Base-by-base conservation (phyloP, 2,329 filamentous ascomycete species). In the Acrodontium crateriforme region DNA sequence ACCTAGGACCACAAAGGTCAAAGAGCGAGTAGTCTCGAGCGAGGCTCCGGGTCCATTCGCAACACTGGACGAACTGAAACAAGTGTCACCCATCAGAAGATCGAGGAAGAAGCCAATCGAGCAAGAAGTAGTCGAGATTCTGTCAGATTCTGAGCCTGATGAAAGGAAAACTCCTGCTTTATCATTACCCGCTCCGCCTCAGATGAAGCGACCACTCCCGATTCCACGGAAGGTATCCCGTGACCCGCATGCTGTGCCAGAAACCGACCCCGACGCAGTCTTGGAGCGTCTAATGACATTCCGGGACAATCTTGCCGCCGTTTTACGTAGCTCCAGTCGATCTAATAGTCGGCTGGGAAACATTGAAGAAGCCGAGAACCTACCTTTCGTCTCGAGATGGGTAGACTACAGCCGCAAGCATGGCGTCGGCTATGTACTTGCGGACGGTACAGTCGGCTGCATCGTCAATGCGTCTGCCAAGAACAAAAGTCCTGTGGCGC, bases 401-500 rank as follows among this genome's bases (percentile, higher is more conserved):
- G 81, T 89, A 5, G 81, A 89, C 50, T 89, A 89, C 52, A 83
- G 79, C 34, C 82, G 84, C 54, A 84, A 84, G 50, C 83, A 84
- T 50, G 81, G 81, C 9, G 65, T 89, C 10, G 81, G 81, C 18
- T 89, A 87, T 46, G 82, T 87, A 32, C 60, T 89, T 29, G 81
- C 81, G 36, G 78, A 87, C 39, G 80, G 81, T 16, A 83, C 74
- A 36, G 74, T 85, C 12, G 81, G 80, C 10, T 84, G 78, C 22
- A 55, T 68, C 29, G 54, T 62, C 36, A 64, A 62, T 30, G 61
- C 58, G n/a, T 56, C 56, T 11, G 24, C 49, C 41, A 56, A 40
- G 11, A 30, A 42, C 13, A 57, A 63, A 32, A 58, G 75, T 16
- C 78, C 78, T 1, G 77, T 80, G 0, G 77, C 75, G 3, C 78